Evolutionary conservation across 129 eudicot genomes (phyloP).

Genomic region (Tanacetum coccineum): DNA sequence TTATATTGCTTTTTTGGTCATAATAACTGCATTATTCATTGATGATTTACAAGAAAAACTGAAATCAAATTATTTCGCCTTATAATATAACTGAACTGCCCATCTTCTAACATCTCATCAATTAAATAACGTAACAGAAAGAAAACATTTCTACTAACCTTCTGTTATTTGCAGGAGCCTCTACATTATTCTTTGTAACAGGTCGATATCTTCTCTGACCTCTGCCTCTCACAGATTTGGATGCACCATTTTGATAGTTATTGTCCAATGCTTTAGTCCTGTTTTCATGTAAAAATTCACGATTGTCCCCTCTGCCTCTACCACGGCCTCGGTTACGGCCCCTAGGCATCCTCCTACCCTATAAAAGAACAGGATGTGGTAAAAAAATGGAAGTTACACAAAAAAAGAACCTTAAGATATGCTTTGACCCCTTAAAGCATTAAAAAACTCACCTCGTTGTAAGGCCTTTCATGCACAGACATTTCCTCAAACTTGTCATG

Average conservation of each 20-base stretch:
- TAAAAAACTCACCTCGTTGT: conserved; percentile 43
- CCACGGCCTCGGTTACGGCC: conserved; percentile 64
- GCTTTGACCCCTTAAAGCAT: neutral
- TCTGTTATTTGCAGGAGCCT: conserved; percentile 41
- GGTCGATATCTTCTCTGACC: conserved; percentile 76
- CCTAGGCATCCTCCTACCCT: conserved; percentile 62
- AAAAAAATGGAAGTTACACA: neutral
- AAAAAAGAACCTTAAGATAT: neutral
- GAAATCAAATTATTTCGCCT: too few relatives aligned
- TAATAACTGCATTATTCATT: too few relatives aligned
- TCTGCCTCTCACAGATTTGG: conserved; percentile 61
- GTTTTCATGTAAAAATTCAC: conserved; percentile 41
- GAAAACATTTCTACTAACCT: conserved; percentile 39
- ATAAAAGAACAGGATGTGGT: conserved; percentile 5
- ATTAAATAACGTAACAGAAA: neutral
- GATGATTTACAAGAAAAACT: too few relatives aligned
- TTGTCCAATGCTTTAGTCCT: conserved; percentile 36
- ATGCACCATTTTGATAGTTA: conserved; percentile 35
- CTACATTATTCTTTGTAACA: conserved; percentile 35
- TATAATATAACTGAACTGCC: too few relatives aligned
- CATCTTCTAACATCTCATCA: neutral
- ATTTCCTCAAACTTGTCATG: too few relatives aligned
- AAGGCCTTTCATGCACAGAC: conserved; percentile 15
- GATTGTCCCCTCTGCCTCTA: conserved; percentile 40
- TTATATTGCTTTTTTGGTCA: too few relatives aligned